These are phyloP conservation scores for Haplosporangium gracile DNA, from an alignment of 192 early-diverging fungal species.

Conservation along the genomic window DNA sequence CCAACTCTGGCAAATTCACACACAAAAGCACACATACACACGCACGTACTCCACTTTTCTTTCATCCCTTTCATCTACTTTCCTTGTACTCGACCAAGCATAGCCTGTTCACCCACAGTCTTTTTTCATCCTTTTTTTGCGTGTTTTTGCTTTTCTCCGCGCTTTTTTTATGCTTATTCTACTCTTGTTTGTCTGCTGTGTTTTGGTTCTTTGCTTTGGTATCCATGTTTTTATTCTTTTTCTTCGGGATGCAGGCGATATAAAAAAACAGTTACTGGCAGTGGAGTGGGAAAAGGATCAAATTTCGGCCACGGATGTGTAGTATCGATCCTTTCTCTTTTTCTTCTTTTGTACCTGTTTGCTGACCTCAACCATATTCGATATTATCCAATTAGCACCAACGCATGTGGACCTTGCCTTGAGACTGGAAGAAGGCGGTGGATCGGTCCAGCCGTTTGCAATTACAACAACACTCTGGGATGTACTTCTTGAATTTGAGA, in stretches of 20 bases:
- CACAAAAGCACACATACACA: not conserved
- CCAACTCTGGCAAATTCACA: not conserved
- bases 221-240: not conserved
- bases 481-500: conserved; percentile 71
- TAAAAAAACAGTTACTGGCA: not conserved
- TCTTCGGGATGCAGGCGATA: not conserved
- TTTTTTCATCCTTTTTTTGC: not conserved
- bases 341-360: not conserved
- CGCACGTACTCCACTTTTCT: not conserved
- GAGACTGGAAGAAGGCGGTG: conserved; percentile 77
- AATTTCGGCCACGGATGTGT: not conserved
- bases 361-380: conserved; percentile 10
- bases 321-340: not conserved
- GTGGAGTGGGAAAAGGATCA: not conserved
- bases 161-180: not conserved
- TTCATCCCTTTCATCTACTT: not conserved
- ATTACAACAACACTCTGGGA: conserved; percentile 77
- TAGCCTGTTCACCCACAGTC: conserved; percentile 1
- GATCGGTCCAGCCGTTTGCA: conserved; percentile 75
- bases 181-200: not conserved
- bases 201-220: not conserved
- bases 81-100: not conserved
- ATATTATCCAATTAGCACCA: conserved; percentile 27
- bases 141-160: not conserved
- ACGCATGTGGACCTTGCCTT: conserved; percentile 74